Evolutionary conservation across 768 basidiomycete genomes (phyloP).

Genomic region (Pluteus cervinus): DNA sequence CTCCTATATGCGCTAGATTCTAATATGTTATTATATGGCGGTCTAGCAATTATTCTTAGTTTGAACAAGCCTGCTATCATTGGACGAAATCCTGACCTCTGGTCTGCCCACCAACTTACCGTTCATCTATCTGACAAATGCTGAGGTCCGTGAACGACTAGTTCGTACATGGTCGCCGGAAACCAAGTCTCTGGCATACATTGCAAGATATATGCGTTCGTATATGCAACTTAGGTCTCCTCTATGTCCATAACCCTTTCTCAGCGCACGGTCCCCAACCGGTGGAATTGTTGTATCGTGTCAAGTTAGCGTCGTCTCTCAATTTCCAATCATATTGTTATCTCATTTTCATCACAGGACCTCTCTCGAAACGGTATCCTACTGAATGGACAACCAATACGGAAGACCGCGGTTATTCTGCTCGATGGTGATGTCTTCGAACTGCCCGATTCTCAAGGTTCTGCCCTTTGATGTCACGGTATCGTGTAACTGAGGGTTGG

Average conservation of each 20-base stretch:
- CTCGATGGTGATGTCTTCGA: constrained; percentile 71
- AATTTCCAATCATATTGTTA: not conserved
- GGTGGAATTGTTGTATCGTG: constrained; percentile 77
- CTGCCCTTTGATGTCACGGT: not conserved
- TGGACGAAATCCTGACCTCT: constrained; percentile 64
- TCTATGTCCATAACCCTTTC: constrained; percentile 3
- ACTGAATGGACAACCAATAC: constrained; percentile 64
- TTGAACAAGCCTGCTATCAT: constrained; percentile 61
- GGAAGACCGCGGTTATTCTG: constrained; percentile 61
- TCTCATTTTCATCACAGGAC: constrained; percentile 45
- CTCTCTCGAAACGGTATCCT: constrained; percentile 70
- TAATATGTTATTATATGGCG: too few relatives aligned
- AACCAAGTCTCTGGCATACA: constrained; percentile 62
- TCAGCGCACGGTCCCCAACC: constrained; percentile 60
- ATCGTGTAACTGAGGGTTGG: not conserved
- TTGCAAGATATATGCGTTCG: constrained; percentile 78
- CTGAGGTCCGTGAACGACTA: constrained; percentile 13
- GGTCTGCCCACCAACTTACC: constrained; percentile 30
- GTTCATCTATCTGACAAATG: constrained; percentile 16
- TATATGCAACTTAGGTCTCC: constrained; percentile 5
- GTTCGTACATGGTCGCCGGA: constrained; percentile 62
- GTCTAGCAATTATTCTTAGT: constrained; percentile 51
- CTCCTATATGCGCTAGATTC: too few relatives aligned
- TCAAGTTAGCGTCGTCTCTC: constrained; percentile 39
- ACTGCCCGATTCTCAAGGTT: constrained; percentile 51